Base-by-base conservation (phyloP, 768 basidiomycete species). In the Nevesoporus exiguus region DNA sequence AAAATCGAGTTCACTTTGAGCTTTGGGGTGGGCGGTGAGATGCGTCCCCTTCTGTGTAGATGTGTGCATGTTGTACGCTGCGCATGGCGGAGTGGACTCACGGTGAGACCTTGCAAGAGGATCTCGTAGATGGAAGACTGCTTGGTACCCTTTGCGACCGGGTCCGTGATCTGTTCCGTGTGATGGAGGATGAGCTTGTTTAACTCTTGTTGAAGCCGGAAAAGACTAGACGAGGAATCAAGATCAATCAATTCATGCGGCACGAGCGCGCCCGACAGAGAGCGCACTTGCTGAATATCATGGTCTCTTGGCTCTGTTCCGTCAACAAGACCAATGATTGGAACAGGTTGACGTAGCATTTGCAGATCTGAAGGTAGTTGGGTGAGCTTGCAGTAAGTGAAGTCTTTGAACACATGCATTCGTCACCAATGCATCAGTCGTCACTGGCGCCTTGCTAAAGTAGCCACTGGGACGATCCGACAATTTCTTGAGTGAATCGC, bases 271-370 rank as follows among this genome's bases (percentile, higher is more conserved):
- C 15, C n/a, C 29, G 47, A 19, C n/a, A 17, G 11, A 14, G 10
- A 29, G 66, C 84, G 60, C 65, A 96, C 96, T 94, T 94, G 22
- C 88, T 84, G 65, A 97, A 97, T 44, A 98, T 89, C 94, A 98
- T 97, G 9, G 91, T 91, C 67, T 97, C 95, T 60, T 97, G 93
- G 39, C 84, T 86, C 56, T 90, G 86, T 36, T 80, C 81, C 3
- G 90, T 91, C 58, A 99, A 73, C 27, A 83, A 80, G 21, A 95
- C 83, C 58, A 94, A 84, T 2, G 88, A 84, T 55, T 84, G 86
- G 76, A 98, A 98, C 63, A 97, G 67, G 15, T 75, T 75, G 14
- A 86, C 77, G 69, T 98, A 99, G 53, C 85, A 82, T 47, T 77
- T 79, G 66, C 88, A 90, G 14, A 94, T 82, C 88, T 80, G 30